Percentiles rank a stretch among this genome's conserved stretches.
These are phyloP conservation scores for Lineolata rhizophorae DNA, from an alignment of 495 filamentous ascomycete genomes.

Conservation along the genomic window DNA sequence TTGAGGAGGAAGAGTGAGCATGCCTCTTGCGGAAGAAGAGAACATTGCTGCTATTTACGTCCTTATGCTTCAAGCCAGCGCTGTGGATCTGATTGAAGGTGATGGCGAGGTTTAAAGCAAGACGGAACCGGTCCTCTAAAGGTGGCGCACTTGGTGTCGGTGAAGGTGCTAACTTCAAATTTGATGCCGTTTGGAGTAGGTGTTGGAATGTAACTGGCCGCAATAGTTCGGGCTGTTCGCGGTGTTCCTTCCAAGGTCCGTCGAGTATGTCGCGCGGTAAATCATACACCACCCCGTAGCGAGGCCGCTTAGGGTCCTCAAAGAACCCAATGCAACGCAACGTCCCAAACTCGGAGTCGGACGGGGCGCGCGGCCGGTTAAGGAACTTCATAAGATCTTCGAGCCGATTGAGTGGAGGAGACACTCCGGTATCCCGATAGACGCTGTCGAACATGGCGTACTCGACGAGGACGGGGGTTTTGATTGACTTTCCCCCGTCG, in stretches of 20 bases:
- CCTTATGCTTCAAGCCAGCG: slow-evolving; percentile 55
- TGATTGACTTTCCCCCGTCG: slow-evolving; percentile 13
- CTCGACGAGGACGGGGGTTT: slow-evolving; percentile 38
- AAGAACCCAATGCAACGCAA: slow-evolving; percentile 69
- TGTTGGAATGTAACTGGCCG: slow-evolving; percentile 29
- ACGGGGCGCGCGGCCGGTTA: slow-evolving; percentile 22
- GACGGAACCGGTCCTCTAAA: slow-evolving; percentile 62
- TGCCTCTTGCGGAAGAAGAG: slow-evolving; percentile 47
- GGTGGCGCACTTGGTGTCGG: too few relatives aligned
- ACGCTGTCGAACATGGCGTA: slow-evolving; percentile 41
- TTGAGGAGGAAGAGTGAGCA: too few relatives aligned
- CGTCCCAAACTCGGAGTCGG: slow-evolving; percentile 32
- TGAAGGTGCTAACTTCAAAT: slow-evolving; percentile 21
- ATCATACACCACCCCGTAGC: slow-evolving; percentile 66
- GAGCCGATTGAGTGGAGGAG: slow-evolving; percentile 38
- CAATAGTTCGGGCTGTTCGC: slow-evolving; percentile 8
- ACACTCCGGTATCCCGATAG: slow-evolving; percentile 38
- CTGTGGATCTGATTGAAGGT: slow-evolving; percentile 57
- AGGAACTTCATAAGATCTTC: slow-evolving; percentile 37
- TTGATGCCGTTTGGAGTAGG: slow-evolving; percentile 33
- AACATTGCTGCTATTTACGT: slow-evolving; percentile 60
- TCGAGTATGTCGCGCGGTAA: slow-evolving; percentile 35
- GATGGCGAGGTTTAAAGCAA: slow-evolving; percentile 59
- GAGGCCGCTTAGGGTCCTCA: slow-evolving; percentile 52
- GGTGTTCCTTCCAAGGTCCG: slow-evolving; percentile 21